Evolutionary conservation across 768 basidiomycete species (phyloP), one percentile per base, ranked within the genome.

Genomic region (Baorangia bicolor): DNA sequence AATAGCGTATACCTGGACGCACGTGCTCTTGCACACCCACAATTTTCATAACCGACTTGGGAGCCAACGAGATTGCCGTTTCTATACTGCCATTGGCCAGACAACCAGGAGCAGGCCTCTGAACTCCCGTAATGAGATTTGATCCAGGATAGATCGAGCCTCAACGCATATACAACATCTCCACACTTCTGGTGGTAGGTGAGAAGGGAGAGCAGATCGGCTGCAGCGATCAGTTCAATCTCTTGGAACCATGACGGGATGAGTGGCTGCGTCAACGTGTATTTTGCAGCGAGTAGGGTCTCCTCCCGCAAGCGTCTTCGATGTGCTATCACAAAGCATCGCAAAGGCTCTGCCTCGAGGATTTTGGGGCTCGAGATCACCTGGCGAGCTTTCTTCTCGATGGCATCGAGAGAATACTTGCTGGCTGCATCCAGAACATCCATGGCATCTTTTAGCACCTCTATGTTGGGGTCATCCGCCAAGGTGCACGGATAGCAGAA

Each of bases 191-290:
- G 13, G 23, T 65, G 66, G 35, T 69, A 65, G 23, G 51, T 58
- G 10, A 65, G 51, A 9, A 73, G 39, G 4, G 58, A 34, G 34
- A 69, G 64, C 4, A 73, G 52, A 14, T 64, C 65, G 2, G 51
- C 27, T 1, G 65, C 68, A 9, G 61, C 60, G 38, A 75, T 61
- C 43, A 67, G 21, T 0, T 59, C 60, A 1, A 75, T 58, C 41
- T 70, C 72, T 44, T 64, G 42, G 9, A 63, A 62, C 51, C 65
- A 61, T 2, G 49, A 40, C 0, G 66, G 60, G 11, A 63, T 51
- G 27, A 71, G 53, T 0, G 71, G 64, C 37, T 62, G 47, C 6
- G 59, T 40, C 52, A 75, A 51, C 0, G 72, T 69, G 39, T 59
- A 27, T 37, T 3, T 33, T 16, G 46, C 46, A 11, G 45, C 45